Evolutionary conservation across 2,329 filamentous ascomycete genomes (phyloP).

Genomic region (Pseudofabraea citricarpa): DNA sequence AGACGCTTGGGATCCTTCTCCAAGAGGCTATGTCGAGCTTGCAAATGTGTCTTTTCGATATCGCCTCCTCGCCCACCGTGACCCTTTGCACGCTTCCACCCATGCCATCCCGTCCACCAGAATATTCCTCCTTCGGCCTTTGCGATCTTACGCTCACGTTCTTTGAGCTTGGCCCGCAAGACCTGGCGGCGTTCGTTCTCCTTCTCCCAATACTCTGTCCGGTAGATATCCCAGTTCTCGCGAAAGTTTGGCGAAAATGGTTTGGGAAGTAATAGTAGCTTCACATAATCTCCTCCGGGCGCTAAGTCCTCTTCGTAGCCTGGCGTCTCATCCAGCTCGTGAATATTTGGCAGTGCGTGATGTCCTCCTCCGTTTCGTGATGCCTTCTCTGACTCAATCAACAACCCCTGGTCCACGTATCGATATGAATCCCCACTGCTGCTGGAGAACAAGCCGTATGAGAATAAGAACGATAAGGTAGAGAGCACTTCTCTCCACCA

Average conservation of each 20-base stretch:
- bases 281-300: conserved; percentile 85
- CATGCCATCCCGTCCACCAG: conserved; percentile 79
- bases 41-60: conserved; percentile 25
- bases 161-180: conserved; percentile 64
- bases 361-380: conserved; percentile 39
- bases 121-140: conserved; percentile 68
- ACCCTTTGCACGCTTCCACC: conserved; percentile 33
- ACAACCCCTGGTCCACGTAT: conserved; percentile 62
- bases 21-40: conserved; percentile 14
- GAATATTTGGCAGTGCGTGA: conserved; percentile 34
- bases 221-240: conserved; percentile 94
- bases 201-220: conserved; percentile 92
- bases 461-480: conserved; percentile 71
- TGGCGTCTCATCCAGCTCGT: conserved; percentile 56
- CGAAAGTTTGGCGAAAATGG: conserved; percentile 92
- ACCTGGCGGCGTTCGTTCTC: conserved; percentile 85
- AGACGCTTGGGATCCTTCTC: conserved; percentile 25
- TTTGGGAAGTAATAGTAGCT: conserved; percentile 85
- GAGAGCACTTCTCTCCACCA: conserved; percentile 77
- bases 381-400: conserved; percentile 57
- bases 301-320: conserved; percentile 85
- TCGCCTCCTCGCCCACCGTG: conserved; percentile 12
- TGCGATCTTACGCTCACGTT: conserved; percentile 62
- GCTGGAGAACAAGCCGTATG: conserved; percentile 67
- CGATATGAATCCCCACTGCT: conserved; percentile 67